Percentiles rank a stretch among this genome's conserved stretches.
phyloP scores from a whole-genome alignment of 805 yeast genomes.

The Candida ponderosae region DNA sequence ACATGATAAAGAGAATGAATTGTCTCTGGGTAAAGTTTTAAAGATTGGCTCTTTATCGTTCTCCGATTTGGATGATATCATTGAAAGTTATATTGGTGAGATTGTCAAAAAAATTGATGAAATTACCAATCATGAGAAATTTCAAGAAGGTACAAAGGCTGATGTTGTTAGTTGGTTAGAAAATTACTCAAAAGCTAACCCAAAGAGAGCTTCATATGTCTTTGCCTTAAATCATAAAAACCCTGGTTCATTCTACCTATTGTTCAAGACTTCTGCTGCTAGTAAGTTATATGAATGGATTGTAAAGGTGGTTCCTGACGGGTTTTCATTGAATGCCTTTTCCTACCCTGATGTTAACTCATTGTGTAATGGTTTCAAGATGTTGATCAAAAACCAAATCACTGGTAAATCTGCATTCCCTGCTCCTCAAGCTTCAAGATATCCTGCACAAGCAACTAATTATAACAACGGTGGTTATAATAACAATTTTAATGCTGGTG shows the following conservation, averaged over 20 bases:
- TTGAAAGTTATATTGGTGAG: constrained; percentile 79
- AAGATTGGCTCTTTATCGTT: constrained; percentile 65
- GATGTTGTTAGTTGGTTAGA: constrained; percentile 85
- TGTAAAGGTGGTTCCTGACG: constrained; percentile 83
- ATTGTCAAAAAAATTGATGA: constrained; percentile 78
- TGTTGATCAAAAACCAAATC: constrained; percentile 26
- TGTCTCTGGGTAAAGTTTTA: constrained; percentile 47
- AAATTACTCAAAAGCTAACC: constrained; percentile 85
- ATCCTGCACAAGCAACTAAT: background rate
- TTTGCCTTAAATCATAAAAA: constrained; percentile 84
- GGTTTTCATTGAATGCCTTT: constrained; percentile 71
- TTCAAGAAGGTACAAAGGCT: constrained; percentile 67
- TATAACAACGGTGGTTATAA: background rate
- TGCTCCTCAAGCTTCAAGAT: background rate
- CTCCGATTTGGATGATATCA: constrained; percentile 87
- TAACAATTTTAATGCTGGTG: no score
- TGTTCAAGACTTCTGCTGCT: constrained; percentile 73
- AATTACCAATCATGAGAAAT: constrained; percentile 82
- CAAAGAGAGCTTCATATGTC: constrained; percentile 81
- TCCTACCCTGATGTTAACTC: constrained; percentile 84
- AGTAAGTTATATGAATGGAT: constrained; percentile 78
- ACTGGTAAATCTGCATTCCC: background rate
- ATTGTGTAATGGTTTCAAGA: constrained; percentile 93
- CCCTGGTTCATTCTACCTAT: constrained; percentile 89
- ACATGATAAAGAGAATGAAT: constrained; percentile 55